Percentiles rank a stretch among this genome's conserved stretches.
These are phyloP conservation scores for Trametes elegans DNA, from an alignment of 768 basidiomycete species.

Conservation along the genomic window DNA sequence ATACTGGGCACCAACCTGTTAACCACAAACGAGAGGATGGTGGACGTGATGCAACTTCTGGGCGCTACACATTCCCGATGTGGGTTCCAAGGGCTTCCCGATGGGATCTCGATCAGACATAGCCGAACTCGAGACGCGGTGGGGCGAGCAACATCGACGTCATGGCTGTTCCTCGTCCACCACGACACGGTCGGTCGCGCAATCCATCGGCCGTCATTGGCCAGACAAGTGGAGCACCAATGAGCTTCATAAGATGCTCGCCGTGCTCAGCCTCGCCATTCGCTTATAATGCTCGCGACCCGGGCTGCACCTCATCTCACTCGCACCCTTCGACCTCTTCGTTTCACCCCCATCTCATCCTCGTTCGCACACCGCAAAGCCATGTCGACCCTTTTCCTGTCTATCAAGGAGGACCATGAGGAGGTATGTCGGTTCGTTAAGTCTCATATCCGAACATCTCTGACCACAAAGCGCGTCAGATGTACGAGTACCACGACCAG, in stretches of 20 bases:
- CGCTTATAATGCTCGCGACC: constrained; percentile 3
- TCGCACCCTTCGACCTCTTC: neutral
- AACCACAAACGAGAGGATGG: too few relatives aligned
- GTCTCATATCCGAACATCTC: neutral
- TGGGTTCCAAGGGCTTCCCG: constrained; percentile 10
- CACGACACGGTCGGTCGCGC: neutral
- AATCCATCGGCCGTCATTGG: constrained; percentile 3
- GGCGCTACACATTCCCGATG: neutral
- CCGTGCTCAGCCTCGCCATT: neutral
- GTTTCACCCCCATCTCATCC: neutral
- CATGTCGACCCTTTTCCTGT: constrained; percentile 37
- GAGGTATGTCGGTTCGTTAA: constrained; percentile 33
- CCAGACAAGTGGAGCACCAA: neutral
- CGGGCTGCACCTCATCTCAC: neutral
- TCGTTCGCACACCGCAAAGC: neutral
- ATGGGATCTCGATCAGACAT: constrained; percentile 12
- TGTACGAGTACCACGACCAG: constrained; percentile 54
- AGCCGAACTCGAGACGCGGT: neutral
- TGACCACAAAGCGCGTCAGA: constrained; percentile 35
- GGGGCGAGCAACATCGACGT: constrained; percentile 10
- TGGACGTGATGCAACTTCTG: too few relatives aligned
- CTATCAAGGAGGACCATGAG: constrained; percentile 49
- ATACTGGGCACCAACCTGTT: too few relatives aligned
- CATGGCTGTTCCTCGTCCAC: neutral
- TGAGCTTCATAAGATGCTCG: neutral